These are phyloP conservation scores for Alternaria angustiovoidea DNA, from an alignment of 2,329 filamentous ascomycete species.

Conservation along the genomic window DNA sequence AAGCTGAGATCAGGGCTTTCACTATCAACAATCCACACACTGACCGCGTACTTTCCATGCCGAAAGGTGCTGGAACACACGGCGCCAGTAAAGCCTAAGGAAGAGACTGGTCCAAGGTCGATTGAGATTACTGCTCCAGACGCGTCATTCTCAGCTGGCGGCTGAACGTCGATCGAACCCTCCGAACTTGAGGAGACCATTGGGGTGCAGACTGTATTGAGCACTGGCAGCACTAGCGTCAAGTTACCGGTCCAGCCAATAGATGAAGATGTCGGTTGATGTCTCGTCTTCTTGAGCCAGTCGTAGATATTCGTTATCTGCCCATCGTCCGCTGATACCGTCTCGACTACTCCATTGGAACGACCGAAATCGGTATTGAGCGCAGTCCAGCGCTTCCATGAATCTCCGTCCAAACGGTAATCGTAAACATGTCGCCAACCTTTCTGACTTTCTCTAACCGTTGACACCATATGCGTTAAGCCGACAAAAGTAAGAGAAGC, in stretches of 20 bases:
- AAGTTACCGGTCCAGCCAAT: constrained; percentile 10
- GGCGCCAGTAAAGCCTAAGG: not conserved
- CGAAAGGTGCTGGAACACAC: constrained; percentile 2
- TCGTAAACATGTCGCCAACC: not conserved
- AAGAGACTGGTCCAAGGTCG: not conserved
- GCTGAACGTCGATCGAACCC: not conserved
- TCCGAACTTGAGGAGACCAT: not conserved
- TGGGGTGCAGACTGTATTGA: constrained; percentile 9
- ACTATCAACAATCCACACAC: constrained; percentile 9
- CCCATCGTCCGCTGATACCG: not conserved
- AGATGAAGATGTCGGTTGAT: constrained; percentile 2
- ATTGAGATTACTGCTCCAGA: not conserved
- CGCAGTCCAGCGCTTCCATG: constrained; percentile 5
- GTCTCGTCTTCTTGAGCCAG: not conserved
- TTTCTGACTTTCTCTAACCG: not conserved
- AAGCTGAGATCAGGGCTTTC: not conserved
- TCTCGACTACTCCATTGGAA: not conserved
- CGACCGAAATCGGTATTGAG: constrained; percentile 8
- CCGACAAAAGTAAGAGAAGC: constrained; percentile 4
- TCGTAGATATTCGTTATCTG: constrained; percentile 2
- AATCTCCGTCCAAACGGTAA: not conserved
- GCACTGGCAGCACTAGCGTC: not conserved
- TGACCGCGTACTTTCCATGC: constrained; percentile 9
- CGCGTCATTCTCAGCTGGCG: not conserved
- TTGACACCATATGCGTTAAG: not conserved